Conservation (phyloP, 2,329 filamentous ascomycete genomes). For the Eutypella sp. region DNA sequence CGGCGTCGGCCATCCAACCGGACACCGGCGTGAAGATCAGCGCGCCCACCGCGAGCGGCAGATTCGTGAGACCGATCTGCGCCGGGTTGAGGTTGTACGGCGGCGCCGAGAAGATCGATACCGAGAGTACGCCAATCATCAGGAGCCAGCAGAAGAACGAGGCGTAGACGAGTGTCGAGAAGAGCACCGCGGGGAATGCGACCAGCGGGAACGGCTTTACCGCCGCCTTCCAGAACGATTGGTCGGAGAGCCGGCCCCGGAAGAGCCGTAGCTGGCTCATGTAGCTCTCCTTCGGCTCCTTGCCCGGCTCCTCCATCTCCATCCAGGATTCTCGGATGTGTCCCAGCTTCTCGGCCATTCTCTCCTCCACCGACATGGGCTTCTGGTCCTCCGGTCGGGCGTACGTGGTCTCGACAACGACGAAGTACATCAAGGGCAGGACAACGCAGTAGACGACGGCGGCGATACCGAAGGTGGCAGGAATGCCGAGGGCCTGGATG, state of each 20-base stretch:
- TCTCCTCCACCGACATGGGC: conserved; percentile 6
- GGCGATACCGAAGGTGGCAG: conserved; percentile 32
- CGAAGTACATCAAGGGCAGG: conserved; percentile 36
- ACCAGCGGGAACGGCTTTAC: conserved; percentile 24
- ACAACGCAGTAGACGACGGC: conserved; percentile 37
- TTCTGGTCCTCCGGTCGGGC: conserved; percentile 4
- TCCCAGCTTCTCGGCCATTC: conserved; percentile 1
- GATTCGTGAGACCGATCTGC: conserved; percentile 18
- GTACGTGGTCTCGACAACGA: conserved; percentile 40
- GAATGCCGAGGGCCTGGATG: conserved; percentile 29
- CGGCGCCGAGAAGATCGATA: conserved; percentile 16
- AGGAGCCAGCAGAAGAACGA: conserved; percentile 21
- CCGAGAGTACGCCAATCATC: conserved; percentile 19
- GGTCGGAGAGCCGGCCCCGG: conserved; percentile 21
- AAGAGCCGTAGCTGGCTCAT: conserved; percentile 19
- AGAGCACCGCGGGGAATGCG: conserved; percentile 20
- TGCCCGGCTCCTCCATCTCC: conserved; percentile 8
- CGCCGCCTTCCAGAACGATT: conserved; percentile 21
- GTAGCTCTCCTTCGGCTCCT: conserved; percentile 14
- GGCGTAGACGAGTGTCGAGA: conserved; percentile 20
- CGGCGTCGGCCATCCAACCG: conserved; percentile 19
- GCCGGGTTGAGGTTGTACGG: conserved; percentile 18
- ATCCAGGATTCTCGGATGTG: background rate
- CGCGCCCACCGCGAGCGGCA: conserved; percentile 15
- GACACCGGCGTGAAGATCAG: conserved; percentile 18